A percentile compares a stretch with the other conserved stretches of the same genome.
phyloP scores from a whole-genome alignment of 257 asterid genomes.

The Striga asiatica region DNA sequence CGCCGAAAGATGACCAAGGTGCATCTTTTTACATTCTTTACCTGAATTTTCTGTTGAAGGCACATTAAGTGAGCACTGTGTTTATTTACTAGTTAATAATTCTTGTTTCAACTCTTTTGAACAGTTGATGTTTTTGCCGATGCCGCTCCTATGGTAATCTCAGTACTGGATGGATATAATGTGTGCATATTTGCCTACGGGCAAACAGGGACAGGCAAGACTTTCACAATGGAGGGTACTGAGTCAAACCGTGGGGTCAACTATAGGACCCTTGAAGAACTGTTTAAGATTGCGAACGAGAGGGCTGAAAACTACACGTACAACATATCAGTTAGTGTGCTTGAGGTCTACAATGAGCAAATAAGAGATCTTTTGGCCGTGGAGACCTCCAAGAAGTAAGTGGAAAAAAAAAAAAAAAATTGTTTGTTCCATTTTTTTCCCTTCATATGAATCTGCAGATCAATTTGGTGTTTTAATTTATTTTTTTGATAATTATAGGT shows the following conservation, averaged over 20 bases:
- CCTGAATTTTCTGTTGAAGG: background rate
- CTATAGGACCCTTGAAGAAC: constrained; percentile 79
- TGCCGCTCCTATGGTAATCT: constrained; percentile 88
- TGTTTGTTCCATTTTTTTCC: constrained; percentile 1
- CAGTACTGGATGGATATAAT: constrained; percentile 96
- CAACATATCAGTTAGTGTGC: constrained; percentile 86
- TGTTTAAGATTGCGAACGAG: constrained; percentile 63
- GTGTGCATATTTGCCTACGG: constrained; percentile 98
- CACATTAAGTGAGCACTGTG: background rate
- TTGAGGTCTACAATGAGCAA: constrained; percentile 97
- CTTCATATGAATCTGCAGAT: background rate
- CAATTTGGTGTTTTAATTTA: background rate
- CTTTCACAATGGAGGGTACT: constrained; percentile 98
- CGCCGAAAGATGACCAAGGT: constrained; percentile 96
- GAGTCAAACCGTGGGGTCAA: constrained; percentile 81
- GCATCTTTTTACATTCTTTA: background rate
- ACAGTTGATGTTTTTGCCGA: constrained; percentile 87
- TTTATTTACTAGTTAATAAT: constrained; percentile 1
- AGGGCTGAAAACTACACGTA: constrained; percentile 59
- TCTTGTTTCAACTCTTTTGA: background rate
- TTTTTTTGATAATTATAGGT: constrained; percentile 22
- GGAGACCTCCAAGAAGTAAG: constrained; percentile 84
- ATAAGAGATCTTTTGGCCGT: constrained; percentile 75
- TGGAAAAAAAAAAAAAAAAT: too few species aligned
- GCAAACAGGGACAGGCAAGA: constrained; percentile 97